A percentile compares a stretch with the other conserved stretches of the same genome.
phyloP scores from a whole-genome alignment of 352 stramenopile species.

The Phytophthora niederhauseri region DNA sequence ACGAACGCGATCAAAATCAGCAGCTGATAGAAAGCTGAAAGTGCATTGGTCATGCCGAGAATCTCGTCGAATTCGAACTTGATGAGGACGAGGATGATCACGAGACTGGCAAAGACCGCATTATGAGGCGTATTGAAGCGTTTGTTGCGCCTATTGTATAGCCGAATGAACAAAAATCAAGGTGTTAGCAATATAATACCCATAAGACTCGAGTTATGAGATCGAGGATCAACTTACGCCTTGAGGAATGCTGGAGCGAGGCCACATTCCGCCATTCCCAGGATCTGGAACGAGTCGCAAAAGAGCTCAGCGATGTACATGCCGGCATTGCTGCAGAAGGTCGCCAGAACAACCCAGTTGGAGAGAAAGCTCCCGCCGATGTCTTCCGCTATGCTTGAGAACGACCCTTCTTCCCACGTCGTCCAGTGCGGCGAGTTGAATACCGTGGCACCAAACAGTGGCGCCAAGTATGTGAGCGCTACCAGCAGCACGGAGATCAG shows the following conservation, averaged over 20 bases:
- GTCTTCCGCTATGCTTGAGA: slow-evolving; percentile 87
- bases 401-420: slow-evolving; percentile 92
- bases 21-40: slow-evolving; percentile 87
- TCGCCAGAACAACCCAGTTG: slow-evolving; percentile 91
- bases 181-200: not conserved
- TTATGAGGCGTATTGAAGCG: slow-evolving; percentile 61
- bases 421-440: slow-evolving; percentile 66
- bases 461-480: slow-evolving; percentile 86
- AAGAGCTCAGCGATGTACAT: slow-evolving; percentile 96
- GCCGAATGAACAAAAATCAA: slow-evolving; percentile 5
- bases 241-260: slow-evolving; percentile 86
- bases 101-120: slow-evolving; percentile 45
- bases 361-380: slow-evolving; percentile 87
- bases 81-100: slow-evolving; percentile 61
- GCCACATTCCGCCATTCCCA: slow-evolving; percentile 83
- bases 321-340: slow-evolving; percentile 90
- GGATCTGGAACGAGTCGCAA: slow-evolving; percentile 90
- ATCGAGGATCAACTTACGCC: slow-evolving; percentile 50
- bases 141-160: slow-evolving; percentile 49
- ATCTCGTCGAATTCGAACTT: slow-evolving; percentile 80
- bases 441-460: slow-evolving; percentile 85
- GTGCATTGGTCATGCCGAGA: slow-evolving; percentile 91
- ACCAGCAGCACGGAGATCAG: slow-evolving; percentile 82
- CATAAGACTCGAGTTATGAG: not conserved
- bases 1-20: slow-evolving; percentile 89